Conservation (phyloP, 83 land plant genomes). For the Picea abies region DNA sequence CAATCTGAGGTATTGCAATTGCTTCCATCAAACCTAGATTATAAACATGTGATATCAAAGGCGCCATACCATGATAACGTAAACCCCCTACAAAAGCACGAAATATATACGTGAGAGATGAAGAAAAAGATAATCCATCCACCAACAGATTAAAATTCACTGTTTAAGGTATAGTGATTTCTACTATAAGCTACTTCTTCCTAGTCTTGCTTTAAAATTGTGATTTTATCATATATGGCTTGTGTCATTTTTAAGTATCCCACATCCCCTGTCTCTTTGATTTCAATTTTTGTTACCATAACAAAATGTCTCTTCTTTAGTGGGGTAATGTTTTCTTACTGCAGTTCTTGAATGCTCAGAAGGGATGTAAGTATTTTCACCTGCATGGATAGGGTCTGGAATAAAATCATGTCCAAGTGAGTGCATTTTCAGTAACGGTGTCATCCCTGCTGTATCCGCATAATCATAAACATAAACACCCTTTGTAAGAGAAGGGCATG, state of each 20-base stretch:
- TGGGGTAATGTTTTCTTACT: neutral
- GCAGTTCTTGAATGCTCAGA: neutral
- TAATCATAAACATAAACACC: constrained; percentile 92
- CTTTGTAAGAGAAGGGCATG: constrained; percentile 91
- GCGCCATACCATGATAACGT: constrained; percentile 97
- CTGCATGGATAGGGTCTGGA: constrained; percentile 98
- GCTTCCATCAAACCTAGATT: constrained; percentile 90
- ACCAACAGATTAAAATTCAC: neutral
- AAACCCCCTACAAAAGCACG: constrained; percentile 61
- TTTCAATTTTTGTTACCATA: neutral
- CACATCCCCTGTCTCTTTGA: neutral
- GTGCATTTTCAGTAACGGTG: constrained; percentile 96
- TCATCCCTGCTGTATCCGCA: constrained; percentile 89
- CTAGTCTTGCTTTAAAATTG: neutral
- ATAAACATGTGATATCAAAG: constrained; percentile 88
- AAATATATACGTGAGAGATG: neutral
- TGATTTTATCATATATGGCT: neutral
- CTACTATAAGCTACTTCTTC: neutral
- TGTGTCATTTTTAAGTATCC: neutral
- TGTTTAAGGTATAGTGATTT: neutral
- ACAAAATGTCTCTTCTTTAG: neutral
- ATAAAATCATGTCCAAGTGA: constrained; percentile 95
- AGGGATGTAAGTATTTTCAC: constrained; percentile 30
- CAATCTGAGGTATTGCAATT: constrained; percentile 77
- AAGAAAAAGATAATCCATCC: neutral